Evolutionary conservation across 805 yeast genomes (phyloP).

Genomic region (Candida piceae): DNA sequence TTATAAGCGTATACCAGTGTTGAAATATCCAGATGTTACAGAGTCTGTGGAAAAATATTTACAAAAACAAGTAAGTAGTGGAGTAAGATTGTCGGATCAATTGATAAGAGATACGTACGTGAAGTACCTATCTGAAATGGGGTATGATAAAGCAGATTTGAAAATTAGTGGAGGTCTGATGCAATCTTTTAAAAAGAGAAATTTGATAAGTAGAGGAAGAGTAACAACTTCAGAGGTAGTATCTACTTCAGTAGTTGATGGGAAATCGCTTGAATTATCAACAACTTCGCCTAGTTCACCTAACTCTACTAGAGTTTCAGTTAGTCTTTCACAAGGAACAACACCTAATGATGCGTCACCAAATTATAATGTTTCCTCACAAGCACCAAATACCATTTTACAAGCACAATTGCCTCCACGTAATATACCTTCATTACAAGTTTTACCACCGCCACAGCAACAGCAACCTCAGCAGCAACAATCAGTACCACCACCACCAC

Average conservation of each 20-base stretch:
- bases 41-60: constrained; percentile 27
- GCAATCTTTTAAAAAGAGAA: constrained; percentile 29
- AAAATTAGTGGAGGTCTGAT: constrained; percentile 32
- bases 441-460: background rate
- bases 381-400: too few relatives aligned
- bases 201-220: constrained; percentile 18
- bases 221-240: too few relatives aligned
- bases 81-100: constrained; percentile 24
- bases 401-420: too few relatives aligned
- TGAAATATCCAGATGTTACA: constrained; percentile 32
- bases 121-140: constrained; percentile 15
- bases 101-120: constrained; percentile 18
- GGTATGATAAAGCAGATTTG: constrained; percentile 19
- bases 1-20: constrained; percentile 29
- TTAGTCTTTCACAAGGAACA: background rate
- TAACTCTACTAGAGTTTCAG: background rate
- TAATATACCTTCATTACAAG: too few relatives aligned
- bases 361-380: background rate
- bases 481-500: background rate
- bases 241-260: too few relatives aligned
- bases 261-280: too few relatives aligned
- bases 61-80: constrained; percentile 10
- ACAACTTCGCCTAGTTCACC: background rate
- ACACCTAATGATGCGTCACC: background rate
- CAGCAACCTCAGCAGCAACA: constrained; percentile 1